Base-by-base conservation (phyloP, 768 basidiomycete species). In the Mrakia gelida region DNA sequence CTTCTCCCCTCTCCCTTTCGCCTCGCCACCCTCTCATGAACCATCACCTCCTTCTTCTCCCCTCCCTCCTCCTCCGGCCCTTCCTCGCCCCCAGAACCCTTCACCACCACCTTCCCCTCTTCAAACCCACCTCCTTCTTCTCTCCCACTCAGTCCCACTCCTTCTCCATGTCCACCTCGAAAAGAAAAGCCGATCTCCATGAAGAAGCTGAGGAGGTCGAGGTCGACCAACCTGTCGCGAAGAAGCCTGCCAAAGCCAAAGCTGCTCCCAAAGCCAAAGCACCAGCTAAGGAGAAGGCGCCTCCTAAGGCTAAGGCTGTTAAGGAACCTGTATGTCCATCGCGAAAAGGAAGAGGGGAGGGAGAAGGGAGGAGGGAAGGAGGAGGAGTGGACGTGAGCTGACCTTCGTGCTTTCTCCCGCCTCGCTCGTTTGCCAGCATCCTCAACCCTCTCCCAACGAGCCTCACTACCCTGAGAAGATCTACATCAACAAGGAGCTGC, bases 401-500 rank as follows among this genome's bases (percentile, higher is more conserved):
- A 74, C 73, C 59, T 34, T 56, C 32, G 16, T 26, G 3, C 73
- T 62, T 23, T 8, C 34, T n/a, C 41, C 59, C 4, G 56, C 11
- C 1, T 15, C 63, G 30, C 43, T 21, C 23, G 38, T 38, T 38
- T 2, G 41, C 6, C n/a, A 26, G 26, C 74, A 63, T 16, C 65
- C 65, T 41, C 76, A 68, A 32, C 59, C 43, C 16, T 70, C 76
- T 18, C 18, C 76, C 26, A 32, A 32, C 59, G 45, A 38, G 67
- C 73, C 77, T 21, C 32, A 34, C 28, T 74, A 41, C 54, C 77
- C 77, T 6, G 28, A 41, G 28, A 23, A 30, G 7, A 21, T 30
- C 18, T 78, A 78, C 73, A 70, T 38, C 63, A 78, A 78, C 77
- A 78, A 74, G 73, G 77, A 73, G 26, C 62, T 78, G 2, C 77